Percentiles rank a stretch among this genome's conserved stretches.
Evolutionary conservation across 257 asterid species (phyloP).

Genomic region (Solanum chilense): DNA sequence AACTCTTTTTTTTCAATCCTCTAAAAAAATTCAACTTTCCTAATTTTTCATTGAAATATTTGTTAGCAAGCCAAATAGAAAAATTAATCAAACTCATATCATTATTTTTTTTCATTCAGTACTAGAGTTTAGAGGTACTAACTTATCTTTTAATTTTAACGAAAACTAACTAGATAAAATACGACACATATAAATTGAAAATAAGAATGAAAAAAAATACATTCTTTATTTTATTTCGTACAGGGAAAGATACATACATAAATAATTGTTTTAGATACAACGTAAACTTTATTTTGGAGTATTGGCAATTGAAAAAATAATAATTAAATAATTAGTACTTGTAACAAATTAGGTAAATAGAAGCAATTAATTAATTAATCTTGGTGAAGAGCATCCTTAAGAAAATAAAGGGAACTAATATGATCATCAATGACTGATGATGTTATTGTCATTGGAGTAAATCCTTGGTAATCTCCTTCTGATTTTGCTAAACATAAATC

Average conservation of each 20-base stretch:
- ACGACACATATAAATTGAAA: neutral
- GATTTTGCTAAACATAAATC: slow-evolving; percentile 45
- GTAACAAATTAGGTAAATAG: neutral
- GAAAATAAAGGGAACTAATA: slow-evolving; percentile 42
- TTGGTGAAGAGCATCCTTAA: slow-evolving; percentile 24
- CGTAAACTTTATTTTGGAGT: neutral
- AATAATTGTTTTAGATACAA: neutral
- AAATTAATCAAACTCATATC: too few relatives aligned
- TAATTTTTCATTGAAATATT: too few relatives aligned
- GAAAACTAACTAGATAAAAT: neutral
- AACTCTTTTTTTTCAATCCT: too few relatives aligned
- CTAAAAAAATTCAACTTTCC: too few relatives aligned
- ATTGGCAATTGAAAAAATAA: neutral
- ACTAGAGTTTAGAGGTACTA: too few relatives aligned
- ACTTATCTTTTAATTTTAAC: neutral
- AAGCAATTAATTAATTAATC: neutral
- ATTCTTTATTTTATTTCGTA: neutral
- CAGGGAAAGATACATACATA: neutral
- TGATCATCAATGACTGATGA: slow-evolving; percentile 21
- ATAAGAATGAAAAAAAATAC: neutral
- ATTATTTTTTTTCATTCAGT: too few relatives aligned
- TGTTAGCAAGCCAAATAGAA: too few relatives aligned
- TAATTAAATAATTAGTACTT: neutral
- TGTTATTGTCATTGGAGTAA: slow-evolving; percentile 32
- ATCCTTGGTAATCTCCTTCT: slow-evolving; percentile 41